These are phyloP conservation scores for Dactylis glomerata DNA, from an alignment of 176 grass and related monocot species.

Conservation along the genomic window DNA sequence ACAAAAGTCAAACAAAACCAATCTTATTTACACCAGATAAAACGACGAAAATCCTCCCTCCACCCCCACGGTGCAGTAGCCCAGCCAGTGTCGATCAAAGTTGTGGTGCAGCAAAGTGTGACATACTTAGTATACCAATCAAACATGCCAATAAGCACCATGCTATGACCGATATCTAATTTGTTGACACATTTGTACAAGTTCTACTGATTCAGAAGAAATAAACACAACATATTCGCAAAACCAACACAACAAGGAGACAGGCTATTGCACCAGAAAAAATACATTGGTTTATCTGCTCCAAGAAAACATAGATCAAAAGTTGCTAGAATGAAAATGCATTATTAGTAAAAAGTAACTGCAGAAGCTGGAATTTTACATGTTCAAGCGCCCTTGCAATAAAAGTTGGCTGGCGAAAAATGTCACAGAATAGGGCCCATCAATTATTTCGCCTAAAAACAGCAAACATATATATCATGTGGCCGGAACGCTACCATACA, in stretches of 20 bases:
- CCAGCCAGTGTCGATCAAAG: no score
- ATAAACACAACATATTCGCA: neutral
- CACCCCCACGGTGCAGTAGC: no score
- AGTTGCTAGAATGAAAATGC: neutral
- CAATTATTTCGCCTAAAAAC: conserved; percentile 25
- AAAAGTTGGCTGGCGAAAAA: neutral
- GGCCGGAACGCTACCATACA: neutral
- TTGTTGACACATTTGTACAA: neutral
- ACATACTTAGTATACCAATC: no score
- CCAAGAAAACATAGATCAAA: neutral
- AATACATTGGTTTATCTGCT: neutral
- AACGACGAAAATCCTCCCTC: no score
- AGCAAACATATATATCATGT: neutral
- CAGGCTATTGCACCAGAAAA: neutral
- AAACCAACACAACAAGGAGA: neutral
- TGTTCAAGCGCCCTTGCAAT: neutral
- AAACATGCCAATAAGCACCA: neutral
- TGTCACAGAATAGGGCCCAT: neutral
- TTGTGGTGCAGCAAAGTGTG: no score
- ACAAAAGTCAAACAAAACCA: no score
- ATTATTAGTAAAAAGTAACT: neutral
- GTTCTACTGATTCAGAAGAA: neutral
- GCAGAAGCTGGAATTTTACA: neutral
- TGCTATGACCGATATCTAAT: neutral
- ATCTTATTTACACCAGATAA: no score